Evolutionary conservation across 805 yeast species (phyloP).

Genomic region (Wickerhamomyces silvicola): DNA sequence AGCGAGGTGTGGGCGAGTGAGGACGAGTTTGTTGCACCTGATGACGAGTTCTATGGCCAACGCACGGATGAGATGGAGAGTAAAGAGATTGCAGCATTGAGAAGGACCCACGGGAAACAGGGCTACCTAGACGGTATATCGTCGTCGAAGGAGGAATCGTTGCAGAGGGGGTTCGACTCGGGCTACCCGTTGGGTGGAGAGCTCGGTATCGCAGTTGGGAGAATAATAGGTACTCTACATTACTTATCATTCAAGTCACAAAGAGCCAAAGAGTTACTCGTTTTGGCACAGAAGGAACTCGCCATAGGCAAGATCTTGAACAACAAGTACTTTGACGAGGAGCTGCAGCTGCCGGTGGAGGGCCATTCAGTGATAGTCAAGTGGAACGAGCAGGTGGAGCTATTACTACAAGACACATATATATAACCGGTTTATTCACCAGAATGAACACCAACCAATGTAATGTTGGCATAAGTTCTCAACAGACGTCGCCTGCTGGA

Average conservation of each 20-base stretch:
- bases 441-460: slow-evolving; percentile 99
- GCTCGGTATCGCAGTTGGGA: slow-evolving; percentile 63
- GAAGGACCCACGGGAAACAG: slow-evolving; percentile 62
- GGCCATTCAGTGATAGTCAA: slow-evolving; percentile 30
- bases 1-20: slow-evolving; percentile 30
- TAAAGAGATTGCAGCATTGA: slow-evolving; percentile 32
- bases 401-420: slow-evolving; percentile 2
- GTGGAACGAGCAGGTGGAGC: slow-evolving; percentile 33
- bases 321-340: slow-evolving; percentile 40
- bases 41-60: slow-evolving; percentile 32
- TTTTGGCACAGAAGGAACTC: slow-evolving; percentile 45
- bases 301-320: slow-evolving; percentile 52
- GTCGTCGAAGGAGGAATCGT: slow-evolving; percentile 54
- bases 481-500: slow-evolving; percentile 93
- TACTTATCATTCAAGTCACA: slow-evolving; percentile 15
- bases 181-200: slow-evolving; percentile 74
- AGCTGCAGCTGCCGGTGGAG: slow-evolving; percentile 27
- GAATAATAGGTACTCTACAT: slow-evolving; percentile 49
- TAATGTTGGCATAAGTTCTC: slow-evolving; percentile 95
- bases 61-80: slow-evolving; percentile 11
- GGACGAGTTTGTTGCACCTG: too few relatives aligned
- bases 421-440: slow-evolving; percentile 46
- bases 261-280: slow-evolving; percentile 20
- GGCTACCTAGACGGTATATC: slow-evolving; percentile 84
- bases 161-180: slow-evolving; percentile 76